Base-by-base conservation (phyloP, 2,329 filamentous ascomycete genomes). In the Diaporthe caulivora region DNA sequence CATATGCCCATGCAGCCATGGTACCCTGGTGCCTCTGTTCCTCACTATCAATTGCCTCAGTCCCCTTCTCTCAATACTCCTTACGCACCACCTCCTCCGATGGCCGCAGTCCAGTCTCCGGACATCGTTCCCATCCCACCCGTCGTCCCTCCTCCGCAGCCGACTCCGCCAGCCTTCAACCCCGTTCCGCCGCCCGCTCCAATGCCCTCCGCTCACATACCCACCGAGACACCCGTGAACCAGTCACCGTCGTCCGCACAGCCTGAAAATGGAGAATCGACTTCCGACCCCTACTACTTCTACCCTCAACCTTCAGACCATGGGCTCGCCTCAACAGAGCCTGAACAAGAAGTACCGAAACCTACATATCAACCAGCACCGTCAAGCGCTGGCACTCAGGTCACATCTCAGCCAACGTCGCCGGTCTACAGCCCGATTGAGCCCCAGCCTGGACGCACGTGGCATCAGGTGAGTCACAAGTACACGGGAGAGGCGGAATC, bases 61-160 rank as follows among this genome's bases (percentile, higher is more conserved):
- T 80, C 83, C 77, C 79, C 85, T 77, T 76, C 80, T 15, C 82
- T 89, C 80, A 85, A 88, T 70, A 86, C 90, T 72, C 84, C 92
- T 75, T 87, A 91, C 83, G 87, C 91, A 79, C 84, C 88, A 73
- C 80, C 47, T 75, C 77, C 60, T 64, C 76, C 47, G 68, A 71
- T 71, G 24, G 69, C 58, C 26, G 26, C 69, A 31, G 69, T 71
- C 58, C 69, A 58, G 17, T 60, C 69, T 64, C 42, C 69, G 31
- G 69, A 71, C 31, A 47, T 62, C 49, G 55, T 71, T 21, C 42
- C 69, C 24, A 62, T 71, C 31, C 44, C 69, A 7, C 69, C 69
- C 31, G 55, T 53, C 34, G 55, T 71, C 31, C 69, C 69, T 71
- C 69, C 69, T 62, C 55, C 69, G 21, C 55, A 62, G 37, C 55